Percentiles rank a stretch among this genome's conserved stretches.
These are phyloP conservation scores for Teunomyces kruisii DNA, from an alignment of 805 yeast species.

Conservation along the genomic window DNA sequence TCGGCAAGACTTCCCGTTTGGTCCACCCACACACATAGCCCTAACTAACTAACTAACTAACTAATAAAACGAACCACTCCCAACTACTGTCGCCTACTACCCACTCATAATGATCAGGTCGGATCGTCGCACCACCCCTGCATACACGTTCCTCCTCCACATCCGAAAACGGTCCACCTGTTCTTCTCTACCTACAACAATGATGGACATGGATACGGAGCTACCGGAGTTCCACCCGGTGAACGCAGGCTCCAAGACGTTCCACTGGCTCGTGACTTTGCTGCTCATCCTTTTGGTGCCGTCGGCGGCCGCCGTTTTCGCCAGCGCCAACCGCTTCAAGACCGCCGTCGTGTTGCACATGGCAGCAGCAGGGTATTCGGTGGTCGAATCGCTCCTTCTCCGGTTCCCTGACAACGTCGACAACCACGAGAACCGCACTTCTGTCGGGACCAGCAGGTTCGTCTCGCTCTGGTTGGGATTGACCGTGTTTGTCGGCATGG, in stretches of 20 bases:
- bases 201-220: conserved; percentile 30
- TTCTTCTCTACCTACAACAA: background rate
- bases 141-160: too few species aligned
- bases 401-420: conserved; percentile 60
- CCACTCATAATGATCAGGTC: too few species aligned
- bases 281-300: conserved; percentile 52
- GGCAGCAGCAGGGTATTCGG: conserved; percentile 48
- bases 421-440: conserved; percentile 66
- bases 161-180: background rate
- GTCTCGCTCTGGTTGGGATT: conserved; percentile 46
- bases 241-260: conserved; percentile 52
- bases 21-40: too few species aligned
- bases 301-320: conserved; percentile 52
- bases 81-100: too few species aligned
- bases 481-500: conserved; percentile 52
- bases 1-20: too few species aligned
- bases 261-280: conserved; percentile 64
- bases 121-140: too few species aligned
- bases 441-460: conserved; percentile 69
- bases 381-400: conserved; percentile 55
- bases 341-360: conserved; percentile 48
- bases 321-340: conserved; percentile 52
- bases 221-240: conserved; percentile 41
- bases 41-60: too few species aligned
- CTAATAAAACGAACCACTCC: too few species aligned